Conservation (phyloP, 768 basidiomycete genomes). For the Lactarius akahatsu region DNA sequence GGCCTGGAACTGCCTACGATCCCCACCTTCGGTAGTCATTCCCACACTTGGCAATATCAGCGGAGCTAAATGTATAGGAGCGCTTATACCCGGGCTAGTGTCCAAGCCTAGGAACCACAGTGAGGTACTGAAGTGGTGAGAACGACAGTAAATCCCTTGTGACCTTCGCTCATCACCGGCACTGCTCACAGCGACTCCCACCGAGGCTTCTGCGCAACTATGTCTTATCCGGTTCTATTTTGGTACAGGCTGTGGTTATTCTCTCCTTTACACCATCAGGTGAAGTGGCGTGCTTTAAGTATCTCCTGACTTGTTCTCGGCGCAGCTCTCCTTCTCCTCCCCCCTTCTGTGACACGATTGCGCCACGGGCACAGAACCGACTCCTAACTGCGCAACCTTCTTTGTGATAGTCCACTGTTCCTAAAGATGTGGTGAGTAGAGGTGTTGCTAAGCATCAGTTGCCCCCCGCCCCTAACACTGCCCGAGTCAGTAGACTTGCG, state of each 20-base stretch:
- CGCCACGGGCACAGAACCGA: neutral
- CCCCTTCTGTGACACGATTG: neutral
- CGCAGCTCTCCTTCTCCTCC: slow-evolving; percentile 6
- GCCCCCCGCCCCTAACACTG: neutral
- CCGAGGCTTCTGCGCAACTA: slow-evolving; percentile 22
- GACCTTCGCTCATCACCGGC: slow-evolving; percentile 5
- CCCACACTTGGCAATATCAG: neutral
- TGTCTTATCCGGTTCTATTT: slow-evolving; percentile 3
- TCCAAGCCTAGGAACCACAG: neutral
- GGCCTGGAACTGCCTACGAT: neutral
- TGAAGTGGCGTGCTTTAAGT: slow-evolving; percentile 11
- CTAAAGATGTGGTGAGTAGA: slow-evolving; percentile 7
- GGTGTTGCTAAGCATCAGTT: neutral
- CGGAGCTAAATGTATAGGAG: neutral
- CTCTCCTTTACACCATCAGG: neutral
- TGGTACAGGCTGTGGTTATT: neutral
- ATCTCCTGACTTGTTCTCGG: neutral
- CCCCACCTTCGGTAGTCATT: neutral
- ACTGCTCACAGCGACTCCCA: slow-evolving; percentile 11
- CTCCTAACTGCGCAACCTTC: neutral
- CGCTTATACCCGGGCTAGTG: neutral
- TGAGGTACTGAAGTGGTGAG: slow-evolving; percentile 3
- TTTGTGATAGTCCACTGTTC: neutral
- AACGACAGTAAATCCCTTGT: slow-evolving; percentile 10
- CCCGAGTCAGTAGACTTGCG: neutral